Conservation (phyloP, 2,329 filamentous ascomycete genomes). For the Aspergillus sp. region DNA sequence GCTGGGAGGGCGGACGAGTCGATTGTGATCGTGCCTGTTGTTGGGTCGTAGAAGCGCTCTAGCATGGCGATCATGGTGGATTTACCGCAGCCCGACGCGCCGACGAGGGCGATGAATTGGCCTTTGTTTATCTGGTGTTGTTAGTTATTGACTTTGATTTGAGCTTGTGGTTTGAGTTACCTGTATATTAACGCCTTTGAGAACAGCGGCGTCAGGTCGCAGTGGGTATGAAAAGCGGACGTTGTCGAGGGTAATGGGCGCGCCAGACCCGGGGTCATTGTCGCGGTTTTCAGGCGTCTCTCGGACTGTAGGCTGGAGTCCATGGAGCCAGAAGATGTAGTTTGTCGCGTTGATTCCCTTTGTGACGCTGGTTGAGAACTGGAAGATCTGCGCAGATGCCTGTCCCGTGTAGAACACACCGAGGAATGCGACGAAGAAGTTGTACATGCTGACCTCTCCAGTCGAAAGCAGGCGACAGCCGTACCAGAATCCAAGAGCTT, state of each 20-base stretch:
- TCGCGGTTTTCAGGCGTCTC: conserved; percentile 74
- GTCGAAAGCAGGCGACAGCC: conserved; percentile 73
- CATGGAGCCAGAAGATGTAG: conserved; percentile 79
- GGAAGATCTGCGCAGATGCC: conserved; percentile 85
- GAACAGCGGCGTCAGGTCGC: conserved; percentile 81
- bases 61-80: conserved; percentile 88
- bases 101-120: conserved; percentile 71
- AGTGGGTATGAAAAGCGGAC: conserved; percentile 96
- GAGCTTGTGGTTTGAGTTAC: conserved; percentile 35
- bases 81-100: conserved; percentile 90
- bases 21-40: conserved; percentile 74
- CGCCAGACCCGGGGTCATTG: conserved; percentile 64
- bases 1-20: conserved; percentile 78
- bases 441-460: conserved; percentile 71
- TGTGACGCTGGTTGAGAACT: conserved; percentile 86
- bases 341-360: conserved; percentile 84
- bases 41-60: conserved; percentile 91
- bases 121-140: conserved; percentile 21
- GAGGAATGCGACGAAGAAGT: conserved; percentile 90
- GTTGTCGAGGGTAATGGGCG: conserved; percentile 59
- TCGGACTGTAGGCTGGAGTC: conserved; percentile 77
- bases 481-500: conserved; percentile 92
- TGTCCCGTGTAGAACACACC: conserved; percentile 89
- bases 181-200: conserved; percentile 70
- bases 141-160: neutral